Evolutionary conservation across 2,329 filamentous ascomycete genomes (phyloP).

Genomic region (Alternaria dauci): DNA sequence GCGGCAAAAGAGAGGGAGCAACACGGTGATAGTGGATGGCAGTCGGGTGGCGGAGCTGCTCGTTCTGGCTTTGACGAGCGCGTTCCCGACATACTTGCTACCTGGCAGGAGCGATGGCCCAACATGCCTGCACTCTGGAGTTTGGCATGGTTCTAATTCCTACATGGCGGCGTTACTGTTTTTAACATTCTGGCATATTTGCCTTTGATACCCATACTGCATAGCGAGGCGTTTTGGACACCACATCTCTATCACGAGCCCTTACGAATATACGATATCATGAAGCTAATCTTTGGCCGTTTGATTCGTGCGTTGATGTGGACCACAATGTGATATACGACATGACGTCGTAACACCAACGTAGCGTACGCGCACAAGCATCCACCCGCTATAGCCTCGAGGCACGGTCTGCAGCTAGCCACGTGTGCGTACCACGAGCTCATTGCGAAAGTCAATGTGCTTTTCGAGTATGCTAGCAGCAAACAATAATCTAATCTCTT

Average conservation of each 20-base stretch:
- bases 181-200: slow-evolving; percentile 1
- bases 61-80: slow-evolving; percentile 86
- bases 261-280: slow-evolving; percentile 8
- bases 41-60: slow-evolving; percentile 65
- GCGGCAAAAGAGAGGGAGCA: slow-evolving; percentile 78
- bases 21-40: slow-evolving; percentile 71
- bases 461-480: neutral
- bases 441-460: neutral
- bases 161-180: slow-evolving; percentile 9
- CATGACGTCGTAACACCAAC: slow-evolving; percentile 7
- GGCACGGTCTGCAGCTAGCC: slow-evolving; percentile 17
- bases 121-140: slow-evolving; percentile 93
- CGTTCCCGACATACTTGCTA: slow-evolving; percentile 88
- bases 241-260: neutral
- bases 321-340: neutral
- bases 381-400: slow-evolving; percentile 9
- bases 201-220: slow-evolving; percentile 33
- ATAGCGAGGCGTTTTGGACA: slow-evolving; percentile 34
- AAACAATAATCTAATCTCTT: neutral
- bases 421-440: slow-evolving; percentile 15
- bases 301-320: neutral
- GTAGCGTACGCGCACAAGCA: neutral
- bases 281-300: neutral
- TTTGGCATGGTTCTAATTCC: slow-evolving; percentile 81
- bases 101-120: slow-evolving; percentile 96